Base-by-base conservation (phyloP, 108 stramenopile species). In the Skeletonema potamos region DNA sequence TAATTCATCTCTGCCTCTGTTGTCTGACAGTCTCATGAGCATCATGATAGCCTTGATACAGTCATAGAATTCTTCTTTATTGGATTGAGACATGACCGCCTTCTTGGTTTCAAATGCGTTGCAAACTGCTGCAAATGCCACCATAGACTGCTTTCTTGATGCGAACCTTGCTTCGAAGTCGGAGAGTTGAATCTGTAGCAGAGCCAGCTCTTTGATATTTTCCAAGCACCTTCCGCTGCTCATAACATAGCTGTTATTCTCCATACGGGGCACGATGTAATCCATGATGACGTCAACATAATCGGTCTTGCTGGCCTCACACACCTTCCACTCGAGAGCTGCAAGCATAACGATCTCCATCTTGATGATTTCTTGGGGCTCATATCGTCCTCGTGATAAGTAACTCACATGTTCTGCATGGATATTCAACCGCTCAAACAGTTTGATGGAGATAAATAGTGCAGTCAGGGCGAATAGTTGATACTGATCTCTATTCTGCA, bases 391-490 rank as follows among this genome's bases (percentile, higher is more conserved):
- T 24, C 79, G 66, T 36, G 64, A 66, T 62, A 81, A 41, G 58
- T 70, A 74, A 41, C 80, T 74, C 46, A 74, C 79, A 61, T 81
- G 79, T 54, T 65, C 54, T 10, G 64, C 67, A 63, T 70, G 51
- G 7, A 81, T 66, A 48, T 70, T 81, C 48, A 81, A 37, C 15
- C 80, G 68, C 22, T 81, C 80, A 46, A 37, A 74, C 8, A 81
- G 51, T 29, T 81, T 81, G 55, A 81, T 71, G 22, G 80, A 33
- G 22, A 81, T 22, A 43, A 74, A 81, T 18, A 81, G 27, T 2
- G 80, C 55, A 10, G 80, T 81, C 0, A 81, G 68, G 2, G 80
- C 80, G 4, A 55, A 73, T 2, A 81, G 69, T 20, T 81, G 80
- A 37, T 74, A 81, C 30, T 74, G 73, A 30, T 81, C 80, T 26